phyloP scores from a whole-genome alignment of 2,329 filamentous ascomycete genomes.

The Claviceps purpurea region DNA sequence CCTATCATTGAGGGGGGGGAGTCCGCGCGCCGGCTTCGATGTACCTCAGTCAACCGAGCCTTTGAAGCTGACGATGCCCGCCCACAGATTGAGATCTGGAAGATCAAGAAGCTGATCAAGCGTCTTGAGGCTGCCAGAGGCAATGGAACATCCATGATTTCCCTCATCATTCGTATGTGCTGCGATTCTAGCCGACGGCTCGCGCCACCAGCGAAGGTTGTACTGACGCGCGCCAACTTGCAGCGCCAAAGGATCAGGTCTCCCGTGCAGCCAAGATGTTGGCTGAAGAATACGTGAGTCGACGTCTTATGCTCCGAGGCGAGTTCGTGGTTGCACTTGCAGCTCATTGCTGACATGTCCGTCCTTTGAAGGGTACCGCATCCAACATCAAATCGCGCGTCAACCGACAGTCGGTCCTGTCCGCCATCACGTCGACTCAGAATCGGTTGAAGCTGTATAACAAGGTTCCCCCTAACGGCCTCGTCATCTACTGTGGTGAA shows the following conservation, averaged over 20 bases:
- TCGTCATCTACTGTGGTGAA: constrained; percentile 99
- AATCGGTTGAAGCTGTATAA: constrained; percentile 98
- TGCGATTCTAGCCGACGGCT: background rate
- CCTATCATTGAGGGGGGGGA: background rate
- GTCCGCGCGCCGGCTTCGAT: background rate
- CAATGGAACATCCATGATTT: constrained; percentile 99
- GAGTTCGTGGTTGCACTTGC: constrained; percentile 35
- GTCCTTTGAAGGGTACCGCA: constrained; percentile 61
- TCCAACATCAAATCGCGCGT: constrained; percentile 99
- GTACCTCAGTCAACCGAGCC: background rate
- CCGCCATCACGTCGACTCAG: constrained; percentile 96
- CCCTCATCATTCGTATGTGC: constrained; percentile 84
- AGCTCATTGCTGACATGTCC: constrained; percentile 10
- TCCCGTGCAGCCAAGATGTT: constrained; percentile 97
- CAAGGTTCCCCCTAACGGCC: constrained; percentile 93
- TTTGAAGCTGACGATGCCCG: constrained; percentile 4
- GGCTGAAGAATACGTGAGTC: constrained; percentile 94
- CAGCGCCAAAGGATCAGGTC: constrained; percentile 95
- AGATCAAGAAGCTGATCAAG: constrained; percentile 99
- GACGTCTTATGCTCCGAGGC: background rate
- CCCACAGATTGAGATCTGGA: constrained; percentile 63
- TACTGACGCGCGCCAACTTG: constrained; percentile 3
- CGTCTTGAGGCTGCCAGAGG: constrained; percentile 91
- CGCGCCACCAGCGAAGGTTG: background rate
- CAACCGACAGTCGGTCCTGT: constrained; percentile 94